Evolutionary conservation across 805 yeast species (phyloP), one percentile per base, ranked within the genome.

Genomic region (Candida namnaoensis): DNA sequence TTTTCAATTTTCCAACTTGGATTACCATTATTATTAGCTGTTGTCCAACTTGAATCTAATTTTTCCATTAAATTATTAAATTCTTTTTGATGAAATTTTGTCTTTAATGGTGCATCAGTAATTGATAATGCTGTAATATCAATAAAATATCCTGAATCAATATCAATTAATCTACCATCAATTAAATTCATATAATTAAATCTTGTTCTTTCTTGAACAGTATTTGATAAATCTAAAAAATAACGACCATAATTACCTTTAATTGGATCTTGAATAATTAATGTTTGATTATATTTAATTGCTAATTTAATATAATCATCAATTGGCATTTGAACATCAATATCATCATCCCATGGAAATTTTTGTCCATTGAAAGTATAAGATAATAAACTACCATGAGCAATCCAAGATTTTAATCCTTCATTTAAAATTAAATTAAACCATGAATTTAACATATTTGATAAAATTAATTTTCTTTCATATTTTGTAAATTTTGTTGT

Each of bases 91-190:
- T 19, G 19, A 19, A 19, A 50, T 34, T 48, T 43, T 4, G 5
- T 25, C 7, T 54, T 50, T 2, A 30, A 8, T 30, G 33, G 33
- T 5, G 7, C 13, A 11, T 7, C 7, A 30, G 33, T 8, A 11
- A 30, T 12, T 8, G 33, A 7, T 13, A 30, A 30, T 2, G n/a
- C 38, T 1, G 76, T 50, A 4, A 60, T 48, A 46, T 64, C 72
- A 37, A 76, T 43, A 41, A 66, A 74, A 52, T 68, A 76, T 0
- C 91, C 93, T 6, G 80, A 70, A 48, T 79, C 83, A 12, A 78
- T 64, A 56, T 82, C 90, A 42, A 83, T 76, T 51, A 82, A 80
- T 40, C 93, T 62, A 0, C 85, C 90, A 60, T 81, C 87, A 37
- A 82, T 81, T 49, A 78, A 76, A 54, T 81, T 80, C 24, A 58